Conservation (phyloP, 2,329 filamentous ascomycete genomes). For the Escovopsis sp. region DNA sequence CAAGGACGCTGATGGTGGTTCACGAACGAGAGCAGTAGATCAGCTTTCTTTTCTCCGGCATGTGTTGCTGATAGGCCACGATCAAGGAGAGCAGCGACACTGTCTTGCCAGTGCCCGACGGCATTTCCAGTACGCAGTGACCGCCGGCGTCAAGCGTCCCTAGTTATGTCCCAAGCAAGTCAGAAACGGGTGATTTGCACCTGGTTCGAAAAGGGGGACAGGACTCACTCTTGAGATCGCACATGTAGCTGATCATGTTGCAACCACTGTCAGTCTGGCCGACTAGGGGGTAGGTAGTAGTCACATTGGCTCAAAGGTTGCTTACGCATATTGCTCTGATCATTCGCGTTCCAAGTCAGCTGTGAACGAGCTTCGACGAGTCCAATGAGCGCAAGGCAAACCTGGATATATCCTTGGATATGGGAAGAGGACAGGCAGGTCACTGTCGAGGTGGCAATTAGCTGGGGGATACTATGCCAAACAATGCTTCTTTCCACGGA, state of each 20-base stretch:
- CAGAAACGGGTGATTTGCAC: neutral
- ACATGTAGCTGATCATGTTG: slow-evolving; percentile 33
- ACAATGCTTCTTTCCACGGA: neutral
- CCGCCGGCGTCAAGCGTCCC: slow-evolving; percentile 82
- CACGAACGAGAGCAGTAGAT: slow-evolving; percentile 84
- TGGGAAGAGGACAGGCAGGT: slow-evolving; percentile 42
- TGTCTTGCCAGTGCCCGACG: slow-evolving; percentile 95
- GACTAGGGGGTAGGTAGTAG: neutral
- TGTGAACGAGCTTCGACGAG: neutral
- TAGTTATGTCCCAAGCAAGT: slow-evolving; percentile 10
- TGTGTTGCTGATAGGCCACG: slow-evolving; percentile 88
- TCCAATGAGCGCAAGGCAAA: slow-evolving; percentile 12
- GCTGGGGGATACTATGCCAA: neutral
- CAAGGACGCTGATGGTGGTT: neutral
- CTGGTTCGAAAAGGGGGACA: neutral
- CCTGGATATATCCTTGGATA: slow-evolving; percentile 46
- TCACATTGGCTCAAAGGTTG: slow-evolving; percentile 2
- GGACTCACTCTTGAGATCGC: slow-evolving; percentile 36
- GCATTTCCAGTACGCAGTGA: slow-evolving; percentile 97
- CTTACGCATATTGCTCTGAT: slow-evolving; percentile 41
- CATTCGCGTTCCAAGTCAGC: neutral
- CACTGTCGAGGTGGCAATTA: slow-evolving; percentile 21
- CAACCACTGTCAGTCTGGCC: neutral
- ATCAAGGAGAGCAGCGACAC: slow-evolving; percentile 91
- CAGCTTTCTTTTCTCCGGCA: slow-evolving; percentile 84